Conservation (phyloP, 306 rosid species). For the Quercus wislizeni region DNA sequence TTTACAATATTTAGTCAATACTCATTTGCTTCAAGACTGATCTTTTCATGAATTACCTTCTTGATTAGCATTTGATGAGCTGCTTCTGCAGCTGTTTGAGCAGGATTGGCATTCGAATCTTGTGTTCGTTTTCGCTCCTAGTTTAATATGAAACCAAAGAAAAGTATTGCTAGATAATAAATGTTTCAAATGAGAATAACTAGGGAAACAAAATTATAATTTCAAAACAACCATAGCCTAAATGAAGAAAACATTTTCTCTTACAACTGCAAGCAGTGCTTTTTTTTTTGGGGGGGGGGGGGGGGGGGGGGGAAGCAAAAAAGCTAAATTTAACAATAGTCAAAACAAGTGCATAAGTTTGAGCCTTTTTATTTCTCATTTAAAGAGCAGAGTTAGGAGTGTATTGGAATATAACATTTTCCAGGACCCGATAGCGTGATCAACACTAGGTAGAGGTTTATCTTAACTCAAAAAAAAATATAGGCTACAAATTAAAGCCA, state of each 20-base stretch:
- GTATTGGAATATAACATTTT: background rate
- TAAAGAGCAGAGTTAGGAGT: background rate
- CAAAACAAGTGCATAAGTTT: background rate
- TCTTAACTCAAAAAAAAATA: background rate
- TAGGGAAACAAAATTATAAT: background rate
- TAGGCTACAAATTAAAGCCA: background rate
- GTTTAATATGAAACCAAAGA: conserved; percentile 6
- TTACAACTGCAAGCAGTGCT: background rate
- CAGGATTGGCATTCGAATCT: conserved; percentile 56
- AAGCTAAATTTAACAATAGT: background rate
- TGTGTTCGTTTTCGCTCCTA: conserved; percentile 54
- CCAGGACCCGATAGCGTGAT: background rate
- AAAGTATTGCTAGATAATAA: background rate
- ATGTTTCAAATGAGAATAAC: background rate
- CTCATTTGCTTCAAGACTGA: background rate
- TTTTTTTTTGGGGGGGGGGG: no score
- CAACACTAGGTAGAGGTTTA: background rate
- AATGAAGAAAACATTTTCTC: background rate
- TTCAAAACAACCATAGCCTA: background rate
- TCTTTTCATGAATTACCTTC: conserved; percentile 44
- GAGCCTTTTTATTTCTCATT: background rate
- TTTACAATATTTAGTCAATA: background rate
- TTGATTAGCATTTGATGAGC: conserved; percentile 53
- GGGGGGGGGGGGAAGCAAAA: no score
- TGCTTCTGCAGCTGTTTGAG: conserved; percentile 75